phyloP scores from a whole-genome alignment of 2,329 filamentous ascomycete species.

The Neopestalotiopsis sp. region DNA sequence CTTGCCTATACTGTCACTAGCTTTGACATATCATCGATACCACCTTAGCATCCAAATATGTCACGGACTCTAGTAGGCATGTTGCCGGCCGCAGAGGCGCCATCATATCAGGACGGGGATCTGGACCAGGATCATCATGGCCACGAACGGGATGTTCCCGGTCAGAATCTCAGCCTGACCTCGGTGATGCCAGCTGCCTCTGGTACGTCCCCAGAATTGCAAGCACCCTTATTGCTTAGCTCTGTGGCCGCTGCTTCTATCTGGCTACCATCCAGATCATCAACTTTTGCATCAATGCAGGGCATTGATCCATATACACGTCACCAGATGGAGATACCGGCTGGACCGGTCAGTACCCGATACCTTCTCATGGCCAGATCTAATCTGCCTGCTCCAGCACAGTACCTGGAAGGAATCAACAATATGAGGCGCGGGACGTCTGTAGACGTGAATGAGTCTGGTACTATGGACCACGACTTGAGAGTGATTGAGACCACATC shows the following conservation, averaged over 20 bases:
- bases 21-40: constrained; percentile 15
- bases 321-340: not conserved
- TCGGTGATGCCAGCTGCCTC: constrained; percentile 23
- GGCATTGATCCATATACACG: not conserved
- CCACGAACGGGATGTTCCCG: constrained; percentile 38
- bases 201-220: constrained; percentile 15
- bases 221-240: constrained; percentile 2
- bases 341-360: not conserved
- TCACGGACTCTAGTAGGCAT: constrained; percentile 3
- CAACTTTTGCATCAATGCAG: not conserved
- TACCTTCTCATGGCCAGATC: not conserved
- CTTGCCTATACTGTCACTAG: not conserved
- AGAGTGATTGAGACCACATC: not conserved
- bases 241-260: not conserved
- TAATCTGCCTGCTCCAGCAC: not conserved
- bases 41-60: constrained; percentile 15
- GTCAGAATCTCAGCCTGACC: constrained; percentile 40
- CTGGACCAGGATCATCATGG: constrained; percentile 19
- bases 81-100: constrained; percentile 18
- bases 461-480: not conserved
- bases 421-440: not conserved
- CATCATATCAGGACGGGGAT: constrained; percentile 16
- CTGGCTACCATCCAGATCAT: constrained; percentile 24
- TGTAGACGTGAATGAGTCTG: too few species aligned
- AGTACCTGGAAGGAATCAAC: not conserved